These are phyloP conservation scores for Mucuna pruriens DNA, from an alignment of 306 rosid genomes.

Conservation along the genomic window DNA sequence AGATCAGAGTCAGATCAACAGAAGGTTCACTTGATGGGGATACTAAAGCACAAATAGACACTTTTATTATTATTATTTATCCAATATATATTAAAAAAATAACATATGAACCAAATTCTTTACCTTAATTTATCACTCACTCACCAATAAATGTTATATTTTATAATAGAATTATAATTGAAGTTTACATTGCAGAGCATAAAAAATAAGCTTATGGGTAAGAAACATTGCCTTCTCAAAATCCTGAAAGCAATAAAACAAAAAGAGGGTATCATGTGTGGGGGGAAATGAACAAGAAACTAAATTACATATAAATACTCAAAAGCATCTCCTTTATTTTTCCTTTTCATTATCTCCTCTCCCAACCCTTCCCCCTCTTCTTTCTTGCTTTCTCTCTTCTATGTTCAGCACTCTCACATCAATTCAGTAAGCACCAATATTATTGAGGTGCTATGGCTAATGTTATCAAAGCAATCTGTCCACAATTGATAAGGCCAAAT, in stretches of 20 bases:
- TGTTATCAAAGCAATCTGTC: too few species aligned
- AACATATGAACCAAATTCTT: slow-evolving; percentile 31
- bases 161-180: slow-evolving; percentile 32
- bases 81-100: not conserved
- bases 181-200: slow-evolving; percentile 36
- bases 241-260: slow-evolving; percentile 81
- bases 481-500: too few species aligned
- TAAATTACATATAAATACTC: slow-evolving; percentile 61
- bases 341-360: slow-evolving; percentile 45
- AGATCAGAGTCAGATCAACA: slow-evolving; percentile 40
- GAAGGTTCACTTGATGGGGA: slow-evolving; percentile 54
- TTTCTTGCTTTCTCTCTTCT: slow-evolving; percentile 39
- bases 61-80: slow-evolving; percentile 1
- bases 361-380: slow-evolving; percentile 33
- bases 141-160: slow-evolving; percentile 22
- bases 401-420: too few species aligned
- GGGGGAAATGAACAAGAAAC: slow-evolving; percentile 18
- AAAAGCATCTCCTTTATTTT: slow-evolving; percentile 63
- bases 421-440: too few species aligned
- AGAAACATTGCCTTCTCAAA: slow-evolving; percentile 68
- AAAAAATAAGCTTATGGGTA: slow-evolving; percentile 59
- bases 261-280: slow-evolving; percentile 50
- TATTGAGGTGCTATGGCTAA: too few species aligned
- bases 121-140: slow-evolving; percentile 41
- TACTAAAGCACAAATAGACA: slow-evolving; percentile 40